A percentile compares a stretch with the other conserved stretches of the same genome.
Evolutionary conservation across 1,284 basidiomycete genomes (phyloP).

Genomic region (Tremellales sp.): DNA sequence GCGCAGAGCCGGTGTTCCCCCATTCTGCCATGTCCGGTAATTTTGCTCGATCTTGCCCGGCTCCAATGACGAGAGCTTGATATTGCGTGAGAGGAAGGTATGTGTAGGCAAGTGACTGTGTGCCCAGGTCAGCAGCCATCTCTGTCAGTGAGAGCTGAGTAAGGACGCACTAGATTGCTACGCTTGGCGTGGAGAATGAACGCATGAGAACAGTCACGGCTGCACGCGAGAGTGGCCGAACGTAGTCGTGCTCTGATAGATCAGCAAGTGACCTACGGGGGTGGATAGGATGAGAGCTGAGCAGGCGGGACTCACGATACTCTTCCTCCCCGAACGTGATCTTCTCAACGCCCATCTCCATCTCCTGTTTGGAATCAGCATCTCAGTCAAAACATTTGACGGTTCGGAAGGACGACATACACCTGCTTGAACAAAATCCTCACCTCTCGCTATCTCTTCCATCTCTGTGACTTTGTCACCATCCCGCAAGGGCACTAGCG

Average conservation of each 20-base stretch:
- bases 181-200: slow-evolving; percentile 42
- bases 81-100: slow-evolving; percentile 36
- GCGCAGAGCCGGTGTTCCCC: slow-evolving; percentile 23
- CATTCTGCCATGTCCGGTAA: slow-evolving; percentile 35
- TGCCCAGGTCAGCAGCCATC: slow-evolving; percentile 2
- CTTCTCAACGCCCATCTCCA: slow-evolving; percentile 39
- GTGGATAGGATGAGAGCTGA: neutral
- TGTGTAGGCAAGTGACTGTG: slow-evolving; percentile 45
- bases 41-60: slow-evolving; percentile 30
- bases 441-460: slow-evolving; percentile 44
- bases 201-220: slow-evolving; percentile 40
- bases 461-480: slow-evolving; percentile 27
- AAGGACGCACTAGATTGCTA: slow-evolving; percentile 45
- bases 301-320: slow-evolving; percentile 21
- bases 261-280: neutral
- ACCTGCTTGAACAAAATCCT: slow-evolving; percentile 48
- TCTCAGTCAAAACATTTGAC: neutral
- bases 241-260: slow-evolving; percentile 38
- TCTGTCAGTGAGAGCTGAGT: neutral
- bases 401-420: slow-evolving; percentile 20
- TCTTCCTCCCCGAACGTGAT: slow-evolving; percentile 42
- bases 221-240: slow-evolving; percentile 46
- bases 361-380: slow-evolving; percentile 32
- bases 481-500: slow-evolving; percentile 22
- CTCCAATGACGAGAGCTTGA: slow-evolving; percentile 28